phyloP scores from a whole-genome alignment of 176 grass and related monocot genomes.

The Ampelocalamus luodianensis region DNA sequence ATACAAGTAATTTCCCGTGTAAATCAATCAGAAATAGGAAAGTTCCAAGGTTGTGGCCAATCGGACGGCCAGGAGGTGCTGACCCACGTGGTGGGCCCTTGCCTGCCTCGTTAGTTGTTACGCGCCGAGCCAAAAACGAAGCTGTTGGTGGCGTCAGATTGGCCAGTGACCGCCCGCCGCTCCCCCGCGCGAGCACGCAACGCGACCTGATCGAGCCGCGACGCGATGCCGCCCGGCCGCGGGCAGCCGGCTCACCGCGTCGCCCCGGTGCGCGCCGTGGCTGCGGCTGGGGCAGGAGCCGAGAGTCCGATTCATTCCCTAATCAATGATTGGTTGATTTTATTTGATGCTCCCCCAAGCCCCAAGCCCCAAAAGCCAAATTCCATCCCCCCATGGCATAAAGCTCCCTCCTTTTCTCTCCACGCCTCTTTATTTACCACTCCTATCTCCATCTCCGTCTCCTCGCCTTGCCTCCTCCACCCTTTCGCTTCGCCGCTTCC shows the following conservation, averaged over 20 bases:
- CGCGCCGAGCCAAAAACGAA: neutral
- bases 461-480: constrained; percentile 40
- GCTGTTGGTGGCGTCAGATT: neutral
- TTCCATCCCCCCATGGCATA: constrained; percentile 50
- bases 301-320: neutral
- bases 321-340: constrained; percentile 30
- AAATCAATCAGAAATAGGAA: no score
- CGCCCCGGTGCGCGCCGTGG: constrained; percentile 1
- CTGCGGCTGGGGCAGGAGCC: constrained; percentile 19
- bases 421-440: constrained; percentile 51
- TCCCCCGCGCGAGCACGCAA: neutral
- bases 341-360: constrained; percentile 11
- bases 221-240: neutral
- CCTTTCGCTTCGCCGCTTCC: constrained; percentile 52
- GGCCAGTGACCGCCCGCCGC: neutral
- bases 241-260: constrained; percentile 23
- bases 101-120: no score
- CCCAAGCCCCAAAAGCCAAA: constrained; percentile 51
- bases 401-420: constrained; percentile 46
- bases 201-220: neutral
- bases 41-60: no score
- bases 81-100: no score
- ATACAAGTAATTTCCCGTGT: no score
- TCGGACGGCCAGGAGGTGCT: no score
- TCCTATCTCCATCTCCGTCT: constrained; percentile 26